Percentiles rank a stretch among this genome's conserved stretches.
phyloP scores from a whole-genome alignment of 2,329 filamentous ascomycete species.

The Corinectria fuckeliana region DNA sequence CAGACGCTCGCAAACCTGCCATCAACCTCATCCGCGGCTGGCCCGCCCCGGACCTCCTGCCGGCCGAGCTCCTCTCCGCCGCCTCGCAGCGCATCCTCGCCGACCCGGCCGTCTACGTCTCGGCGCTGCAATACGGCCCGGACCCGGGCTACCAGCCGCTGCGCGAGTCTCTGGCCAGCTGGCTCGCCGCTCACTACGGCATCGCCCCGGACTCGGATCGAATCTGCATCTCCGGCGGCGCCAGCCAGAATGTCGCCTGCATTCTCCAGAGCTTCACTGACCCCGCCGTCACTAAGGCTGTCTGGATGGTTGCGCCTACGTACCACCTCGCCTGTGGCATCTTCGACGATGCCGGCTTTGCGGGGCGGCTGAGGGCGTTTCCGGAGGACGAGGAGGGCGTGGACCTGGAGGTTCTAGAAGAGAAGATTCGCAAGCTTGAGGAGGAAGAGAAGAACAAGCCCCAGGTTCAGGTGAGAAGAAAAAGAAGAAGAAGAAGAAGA shows the following conservation, averaged over 20 bases:
- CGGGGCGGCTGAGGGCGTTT: conserved; percentile 68
- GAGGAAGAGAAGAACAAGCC: conserved; percentile 29
- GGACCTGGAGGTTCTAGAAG: conserved; percentile 62
- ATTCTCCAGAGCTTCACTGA: conserved; percentile 83
- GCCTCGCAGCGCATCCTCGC: conserved; percentile 68
- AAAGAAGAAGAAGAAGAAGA: too few species aligned
- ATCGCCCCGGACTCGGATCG: conserved; percentile 56
- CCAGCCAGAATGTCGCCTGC: conserved; percentile 81
- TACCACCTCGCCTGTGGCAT: conserved; percentile 88
- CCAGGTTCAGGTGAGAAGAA: conserved; percentile 14
- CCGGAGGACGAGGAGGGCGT: conserved; percentile 81
- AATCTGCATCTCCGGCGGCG: conserved; percentile 84
- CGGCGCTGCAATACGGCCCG: conserved; percentile 79
- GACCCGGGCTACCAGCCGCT: conserved; percentile 77
- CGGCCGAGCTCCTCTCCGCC: conserved; percentile 64
- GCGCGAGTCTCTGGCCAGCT: conserved; percentile 70
- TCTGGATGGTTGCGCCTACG: conserved; percentile 83
- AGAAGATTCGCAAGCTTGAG: conserved; percentile 41
- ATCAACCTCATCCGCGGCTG: conserved; percentile 75
- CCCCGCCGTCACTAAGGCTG: conserved; percentile 72
- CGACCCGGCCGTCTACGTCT: conserved; percentile 62
- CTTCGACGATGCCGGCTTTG: conserved; percentile 81
- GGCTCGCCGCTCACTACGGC: conserved; percentile 71
- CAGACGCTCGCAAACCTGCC: conserved; percentile 42
- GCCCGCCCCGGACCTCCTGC: conserved; percentile 69